Percentiles rank a stretch among this genome's conserved stretches.
These are phyloP conservation scores for Cladosporium sp. DNA, from an alignment of 2,329 filamentous ascomycete species.

Conservation along the genomic window DNA sequence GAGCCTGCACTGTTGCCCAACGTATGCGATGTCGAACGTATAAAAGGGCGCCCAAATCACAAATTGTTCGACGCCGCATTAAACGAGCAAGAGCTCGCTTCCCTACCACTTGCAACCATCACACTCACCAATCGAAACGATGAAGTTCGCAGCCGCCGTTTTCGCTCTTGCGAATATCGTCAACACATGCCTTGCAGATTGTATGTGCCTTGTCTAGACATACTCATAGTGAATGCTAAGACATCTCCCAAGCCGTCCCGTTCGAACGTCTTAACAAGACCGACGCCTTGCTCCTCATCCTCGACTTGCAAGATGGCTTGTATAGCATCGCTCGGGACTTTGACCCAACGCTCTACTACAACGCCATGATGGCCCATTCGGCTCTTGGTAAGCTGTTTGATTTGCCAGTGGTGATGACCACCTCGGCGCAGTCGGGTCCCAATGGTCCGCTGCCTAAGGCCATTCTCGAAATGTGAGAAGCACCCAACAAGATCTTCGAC, in stretches of 20 bases:
- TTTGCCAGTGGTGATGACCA: conserved; percentile 63
- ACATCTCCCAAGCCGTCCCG: conserved; percentile 14
- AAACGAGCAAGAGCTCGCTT: neutral
- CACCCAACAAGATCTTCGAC: neutral
- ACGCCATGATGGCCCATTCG: conserved; percentile 63
- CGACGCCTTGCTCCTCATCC: conserved; percentile 45
- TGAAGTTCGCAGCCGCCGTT: neutral
- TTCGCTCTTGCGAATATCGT: neutral
- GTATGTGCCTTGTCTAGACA: neutral
- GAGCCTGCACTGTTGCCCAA: neutral
- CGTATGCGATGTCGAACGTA: neutral
- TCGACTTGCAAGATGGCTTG: conserved; percentile 56
- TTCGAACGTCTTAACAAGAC: conserved; percentile 38
- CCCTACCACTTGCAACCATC: neutral
- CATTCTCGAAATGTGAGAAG: conserved; percentile 44
- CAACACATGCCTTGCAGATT: conserved; percentile 1
- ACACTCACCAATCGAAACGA: neutral
- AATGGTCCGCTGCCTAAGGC: conserved; percentile 67
- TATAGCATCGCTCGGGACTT: conserved; percentile 59
- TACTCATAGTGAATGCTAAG: neutral
- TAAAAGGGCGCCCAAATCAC: neutral
- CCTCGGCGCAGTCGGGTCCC: conserved; percentile 60
- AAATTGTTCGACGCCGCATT: neutral
- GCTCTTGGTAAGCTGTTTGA: conserved; percentile 60
- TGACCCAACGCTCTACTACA: conserved; percentile 57